Base-by-base conservation (phyloP, 139 green algal genomes). In the Chlamydomonas sp. region DNA sequence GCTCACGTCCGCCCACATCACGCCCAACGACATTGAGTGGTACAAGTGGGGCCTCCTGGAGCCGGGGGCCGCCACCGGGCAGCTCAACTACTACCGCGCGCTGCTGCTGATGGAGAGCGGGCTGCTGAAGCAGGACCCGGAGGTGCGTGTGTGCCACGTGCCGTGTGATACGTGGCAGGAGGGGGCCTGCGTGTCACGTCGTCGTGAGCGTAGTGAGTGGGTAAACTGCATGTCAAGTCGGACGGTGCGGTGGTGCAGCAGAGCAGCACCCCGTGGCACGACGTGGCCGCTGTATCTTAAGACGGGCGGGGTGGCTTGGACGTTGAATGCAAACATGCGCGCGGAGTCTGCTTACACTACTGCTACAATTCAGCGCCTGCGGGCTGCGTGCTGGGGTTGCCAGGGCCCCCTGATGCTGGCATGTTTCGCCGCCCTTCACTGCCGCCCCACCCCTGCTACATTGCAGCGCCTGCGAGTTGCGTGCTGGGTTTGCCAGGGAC, bases 11-110 rank as follows among this genome's bases (percentile, higher is more conserved):
- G 89, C 63, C 17, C 49, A 64, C 59, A 79, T 79, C 2, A 66
- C 59, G 60, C 66, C 78, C 5, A 64, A 83, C 5, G 67, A 77
- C 8, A 68, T 85, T 20, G 78, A 88, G 76, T 82, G 86, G 82
- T 92, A 89, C 83, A 83, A 89, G 49, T 78, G 72, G 3, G 77
- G 72, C 1, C 3, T 87, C 31, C 86, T 74, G 61, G 83, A 91
- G 85, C 91, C 89, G 64, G 91, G 91, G 58, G 85, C 88, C 10
- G 57, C 85, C 7, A 92, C 89, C 17, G 85, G 76, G 16, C 64
- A 69, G 10, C 66, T 94, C 79, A 94, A 94, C 81, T 94, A 92
- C 87, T 94, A 94, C 88, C 82, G 91, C 0, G 84, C 85, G 2
- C 63, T 91, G 15, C 12, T 90, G 75, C 31, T 74, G 63, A 7